Percentiles rank a stretch among this genome's conserved stretches.
These are phyloP conservation scores for Kluyveromyces wickerhamii DNA, from an alignment of 805 yeast genomes.

Conservation along the genomic window DNA sequence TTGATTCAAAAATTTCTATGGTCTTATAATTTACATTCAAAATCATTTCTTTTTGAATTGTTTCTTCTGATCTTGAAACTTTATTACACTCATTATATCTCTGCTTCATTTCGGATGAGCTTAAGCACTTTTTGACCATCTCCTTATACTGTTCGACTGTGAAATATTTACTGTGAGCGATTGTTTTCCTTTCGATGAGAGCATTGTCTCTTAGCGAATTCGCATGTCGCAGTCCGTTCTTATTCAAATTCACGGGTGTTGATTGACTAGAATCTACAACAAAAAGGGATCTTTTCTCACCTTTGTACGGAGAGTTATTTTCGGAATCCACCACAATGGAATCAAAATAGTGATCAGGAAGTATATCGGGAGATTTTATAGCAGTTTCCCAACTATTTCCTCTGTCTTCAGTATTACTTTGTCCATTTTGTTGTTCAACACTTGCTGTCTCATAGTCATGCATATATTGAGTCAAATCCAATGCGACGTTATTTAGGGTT, in stretches of 20 bases:
- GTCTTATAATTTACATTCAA: constrained; percentile 34
- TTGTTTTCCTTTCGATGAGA: constrained; percentile 3
- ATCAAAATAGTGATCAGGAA: no score
- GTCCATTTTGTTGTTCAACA: background rate
- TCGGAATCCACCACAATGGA: constrained; percentile 3
- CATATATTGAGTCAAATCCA: constrained; percentile 12
- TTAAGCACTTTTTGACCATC: constrained; percentile 5
- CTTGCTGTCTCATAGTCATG: constrained; percentile 6
- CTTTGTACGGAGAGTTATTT: background rate
- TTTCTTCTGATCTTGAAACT: constrained; percentile 38
- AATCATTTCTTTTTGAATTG: constrained; percentile 43
- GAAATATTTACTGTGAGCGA: constrained; percentile 17
- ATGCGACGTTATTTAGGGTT: constrained; percentile 10
- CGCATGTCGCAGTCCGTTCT: background rate
- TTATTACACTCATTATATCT: constrained; percentile 32
- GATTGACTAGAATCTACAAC: constrained; percentile 3
- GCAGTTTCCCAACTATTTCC: no score
- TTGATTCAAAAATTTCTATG: constrained; percentile 24
- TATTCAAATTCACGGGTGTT: constrained; percentile 1
- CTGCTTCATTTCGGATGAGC: constrained; percentile 9
- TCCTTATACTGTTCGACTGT: constrained; percentile 17
- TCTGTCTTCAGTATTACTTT: background rate
- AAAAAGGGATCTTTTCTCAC: constrained; percentile 1
- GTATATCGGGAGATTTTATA: no score
- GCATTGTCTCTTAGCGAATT: background rate